Base-by-base conservation (phyloP, 306 rosid species). In the Medicago lupulina region DNA sequence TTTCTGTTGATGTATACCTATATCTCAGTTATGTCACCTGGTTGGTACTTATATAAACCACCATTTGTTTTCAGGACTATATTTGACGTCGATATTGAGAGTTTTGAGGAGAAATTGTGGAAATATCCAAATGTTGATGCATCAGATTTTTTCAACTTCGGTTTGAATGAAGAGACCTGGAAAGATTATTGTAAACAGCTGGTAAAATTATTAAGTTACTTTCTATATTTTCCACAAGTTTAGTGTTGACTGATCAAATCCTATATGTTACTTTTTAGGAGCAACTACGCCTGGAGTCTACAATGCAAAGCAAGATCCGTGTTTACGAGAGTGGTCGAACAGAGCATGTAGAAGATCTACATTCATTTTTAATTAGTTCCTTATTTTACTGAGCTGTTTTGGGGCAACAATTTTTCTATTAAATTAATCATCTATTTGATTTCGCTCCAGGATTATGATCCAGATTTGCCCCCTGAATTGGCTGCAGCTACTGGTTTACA, bases 271-370 rank as follows among this genome's bases (percentile, higher is more conserved):
- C 66, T 81, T 74, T 83, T 36, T 83, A 96, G 99, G 99, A 96
- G 81, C 99, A 90, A 84, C 91, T 92, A 28, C 99, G 99, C 75
- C 76, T 96, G 82, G 99, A 96, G 87, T 87, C 97, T 79, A 96
- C 99, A 7, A 96, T 96, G 99, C 99, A 96, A 88, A 92, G 97
- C 89, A 96, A 89, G 84, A 96, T 96, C 78, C 96, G 96, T 25
- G 99, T 96, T 60, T 92, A 96, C 19, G 99, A 96, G 85, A 92
- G 99, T 87, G 98, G 97, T 70, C 87, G 99, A 76, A 83, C 97
- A 71, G 99, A 92, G 83, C 96, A 92, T 91, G 99, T 92, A 86
- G 54, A 28, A 61, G 59, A 49, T 71, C 73, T 80, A 66, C 39
- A 19, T 34, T 70, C 73, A 61, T 80, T 71, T 73, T 71, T 25